A percentile compares a stretch with the other conserved stretches of the same genome.
These are phyloP conservation scores for Prunus dulcis DNA, from an alignment of 306 rosid genomes.

Conservation along the genomic window DNA sequence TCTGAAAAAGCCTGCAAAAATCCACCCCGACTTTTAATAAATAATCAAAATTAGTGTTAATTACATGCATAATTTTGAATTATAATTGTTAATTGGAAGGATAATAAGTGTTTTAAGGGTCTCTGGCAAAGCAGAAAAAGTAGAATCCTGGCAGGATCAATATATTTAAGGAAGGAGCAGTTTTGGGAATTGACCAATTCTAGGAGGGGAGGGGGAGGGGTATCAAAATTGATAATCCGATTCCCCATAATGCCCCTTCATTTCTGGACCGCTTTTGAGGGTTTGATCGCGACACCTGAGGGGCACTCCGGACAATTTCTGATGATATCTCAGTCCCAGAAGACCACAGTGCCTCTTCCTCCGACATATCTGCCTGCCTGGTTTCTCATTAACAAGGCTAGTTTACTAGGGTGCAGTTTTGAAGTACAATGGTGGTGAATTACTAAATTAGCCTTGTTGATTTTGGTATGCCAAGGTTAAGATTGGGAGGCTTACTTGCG, in stretches of 20 bases:
- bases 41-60: background rate
- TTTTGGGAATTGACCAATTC: constrained; percentile 45
- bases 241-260: constrained; percentile 70
- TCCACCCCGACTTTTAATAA: background rate
- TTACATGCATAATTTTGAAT: background rate
- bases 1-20: constrained; percentile 79
- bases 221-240: constrained; percentile 29
- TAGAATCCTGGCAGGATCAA: constrained; percentile 31
- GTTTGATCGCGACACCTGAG: constrained; percentile 42
- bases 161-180: constrained; percentile 51
- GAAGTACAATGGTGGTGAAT: too few relatives aligned
- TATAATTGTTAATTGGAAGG: background rate
- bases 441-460: background rate
- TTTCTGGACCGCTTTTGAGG: constrained; percentile 19
- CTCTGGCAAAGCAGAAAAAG: constrained; percentile 34
- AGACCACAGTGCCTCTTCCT: constrained; percentile 25
- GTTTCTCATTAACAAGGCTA: constrained; percentile 13
- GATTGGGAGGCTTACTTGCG: constrained; percentile 67
- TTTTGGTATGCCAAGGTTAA: background rate
- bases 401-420: background rate
- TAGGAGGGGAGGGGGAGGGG: constrained; percentile 1
- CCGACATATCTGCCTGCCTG: constrained; percentile 36
- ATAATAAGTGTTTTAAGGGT: constrained; percentile 7
- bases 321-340: constrained; percentile 20
- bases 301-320: constrained; percentile 80